Conservation (phyloP, 2,329 filamentous ascomycete species). For the Chalara sp. region DNA sequence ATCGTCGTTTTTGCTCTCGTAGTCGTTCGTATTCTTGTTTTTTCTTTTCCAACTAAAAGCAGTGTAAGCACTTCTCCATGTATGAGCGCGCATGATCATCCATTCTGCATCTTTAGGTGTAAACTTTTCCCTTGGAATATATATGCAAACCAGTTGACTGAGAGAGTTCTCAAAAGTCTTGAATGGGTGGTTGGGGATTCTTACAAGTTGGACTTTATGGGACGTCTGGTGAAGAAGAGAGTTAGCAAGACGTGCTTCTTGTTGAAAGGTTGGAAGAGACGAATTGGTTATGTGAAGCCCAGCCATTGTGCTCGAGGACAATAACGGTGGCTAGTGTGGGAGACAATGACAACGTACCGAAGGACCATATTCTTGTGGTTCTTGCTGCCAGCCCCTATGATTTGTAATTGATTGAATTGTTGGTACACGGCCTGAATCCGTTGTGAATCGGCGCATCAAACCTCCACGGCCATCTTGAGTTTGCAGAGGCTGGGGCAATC, state of each 20-base stretch:
- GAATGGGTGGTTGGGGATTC: slow-evolving; percentile 24
- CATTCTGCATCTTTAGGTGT: neutral
- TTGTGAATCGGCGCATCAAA: slow-evolving; percentile 88
- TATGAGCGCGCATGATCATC: too few relatives aligned
- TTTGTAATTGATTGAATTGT: slow-evolving; percentile 48
- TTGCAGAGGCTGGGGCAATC: slow-evolving; percentile 49
- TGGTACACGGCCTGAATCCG: slow-evolving; percentile 78
- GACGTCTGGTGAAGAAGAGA: slow-evolving; percentile 40
- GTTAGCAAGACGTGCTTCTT: slow-evolving; percentile 16
- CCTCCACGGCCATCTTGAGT: slow-evolving; percentile 66
- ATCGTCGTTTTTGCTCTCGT: slow-evolving; percentile 79
- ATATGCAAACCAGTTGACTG: too few relatives aligned
- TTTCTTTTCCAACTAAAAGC: slow-evolving; percentile 78
- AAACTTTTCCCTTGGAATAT: too few relatives aligned
- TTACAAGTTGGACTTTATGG: slow-evolving; percentile 73
- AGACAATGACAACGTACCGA: slow-evolving; percentile 23
- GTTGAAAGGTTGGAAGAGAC: neutral
- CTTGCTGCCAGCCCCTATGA: slow-evolving; percentile 20
- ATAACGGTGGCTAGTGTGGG: neutral
- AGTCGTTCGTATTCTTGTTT: slow-evolving; percentile 88
- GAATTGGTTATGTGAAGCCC: too few relatives aligned
- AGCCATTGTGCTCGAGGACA: neutral
- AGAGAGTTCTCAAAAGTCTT: neutral
- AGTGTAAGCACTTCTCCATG: slow-evolving; percentile 29
- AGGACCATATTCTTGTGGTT: slow-evolving; percentile 25